Evolutionary conservation across 345 rosid genomes (phyloP), one percentile per base, ranked within the genome.

Genomic region (Pugionium dolabratum): DNA sequence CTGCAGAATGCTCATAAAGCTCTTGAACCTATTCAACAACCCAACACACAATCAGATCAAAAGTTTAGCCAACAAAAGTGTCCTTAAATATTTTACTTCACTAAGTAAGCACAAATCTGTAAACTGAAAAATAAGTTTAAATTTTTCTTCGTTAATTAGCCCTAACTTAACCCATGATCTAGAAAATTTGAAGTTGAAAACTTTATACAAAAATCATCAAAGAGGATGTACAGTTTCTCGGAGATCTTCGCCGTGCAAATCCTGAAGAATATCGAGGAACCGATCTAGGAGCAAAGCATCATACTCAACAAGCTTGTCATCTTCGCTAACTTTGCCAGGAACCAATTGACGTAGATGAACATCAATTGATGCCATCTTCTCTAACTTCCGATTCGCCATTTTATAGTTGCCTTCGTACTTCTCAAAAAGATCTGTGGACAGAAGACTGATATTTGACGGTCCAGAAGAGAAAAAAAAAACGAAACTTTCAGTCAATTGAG

Each of bases 201-300:
- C 54, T 61, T 70, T 61, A 60, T 18, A 3, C 5, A 33, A 28
- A 32, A 29, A 11, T 26, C 35, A 58, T 4, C 18, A 18, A 18
- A 18, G 18, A 0, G 18, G 18, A 18, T 60, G 46, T 75, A 93
- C 98, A 75, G 94, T 93, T 75, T 93, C 97, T 62, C 74, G 89
- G 74, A 93, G 94, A 82, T 86, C 94, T 67, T 93, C 97, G 47
- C 98, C 98, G 67, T 93, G 97, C 70, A 93, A 82, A 73, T 90
- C 96, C 66, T 88, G 97, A n/a, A 93, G 91, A 43, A 93, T 93
- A 71, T 90, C 98, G 11, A 93, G 95, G 69, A 93, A 93, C 6
- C 97, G 89, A 84, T 90, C 98, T 75, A 90, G 71, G 51, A 93
- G 87, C 70, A 93, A 39, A 79, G 97, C 98, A 79, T 93, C 98